A percentile compares a stretch with the other conserved stretches of the same genome.
phyloP scores from a whole-genome alignment of 768 basidiomycete genomes.

The Coprinellus micaceus region DNA sequence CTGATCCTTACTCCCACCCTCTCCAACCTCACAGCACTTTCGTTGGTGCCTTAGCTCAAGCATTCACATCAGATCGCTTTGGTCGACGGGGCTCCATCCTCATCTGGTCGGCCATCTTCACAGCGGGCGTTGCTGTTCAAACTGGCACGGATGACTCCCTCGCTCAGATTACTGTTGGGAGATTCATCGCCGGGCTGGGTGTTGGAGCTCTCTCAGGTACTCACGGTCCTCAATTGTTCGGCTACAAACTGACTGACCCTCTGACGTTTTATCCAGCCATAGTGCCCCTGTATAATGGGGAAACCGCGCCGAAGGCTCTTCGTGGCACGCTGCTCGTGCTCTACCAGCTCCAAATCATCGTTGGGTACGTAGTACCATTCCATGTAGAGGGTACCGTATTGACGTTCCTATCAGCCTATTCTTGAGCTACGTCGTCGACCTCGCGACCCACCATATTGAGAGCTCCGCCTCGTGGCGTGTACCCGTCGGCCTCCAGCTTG shows the following conservation, averaged over 20 bases:
- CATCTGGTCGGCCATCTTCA: slow-evolving; percentile 74
- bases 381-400: background rate
- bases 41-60: slow-evolving; percentile 64
- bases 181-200: slow-evolving; percentile 72
- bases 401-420: slow-evolving; percentile 47
- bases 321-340: slow-evolving; percentile 69
- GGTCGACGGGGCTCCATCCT: slow-evolving; percentile 73
- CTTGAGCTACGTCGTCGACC: slow-evolving; percentile 67
- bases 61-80: slow-evolving; percentile 70
- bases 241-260: background rate
- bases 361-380: slow-evolving; percentile 43
- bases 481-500: slow-evolving; percentile 70
- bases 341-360: slow-evolving; percentile 76
- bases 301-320: slow-evolving; percentile 71
- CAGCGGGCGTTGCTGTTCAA: slow-evolving; percentile 63
- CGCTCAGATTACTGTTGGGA: slow-evolving; percentile 67
- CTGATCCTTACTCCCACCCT: no score
- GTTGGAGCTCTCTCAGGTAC: slow-evolving; percentile 73
- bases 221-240: slow-evolving; percentile 7
- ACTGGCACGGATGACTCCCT: slow-evolving; percentile 60
- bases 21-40: no score
- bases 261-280: slow-evolving; percentile 32
- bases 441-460: slow-evolving; percentile 54
- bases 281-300: slow-evolving; percentile 72
- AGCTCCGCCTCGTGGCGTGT: slow-evolving; percentile 69